Evolutionary conservation across 1,284 basidiomycete species (phyloP), one percentile per base, ranked within the genome.

Genomic region (Puccinia polysora): DNA sequence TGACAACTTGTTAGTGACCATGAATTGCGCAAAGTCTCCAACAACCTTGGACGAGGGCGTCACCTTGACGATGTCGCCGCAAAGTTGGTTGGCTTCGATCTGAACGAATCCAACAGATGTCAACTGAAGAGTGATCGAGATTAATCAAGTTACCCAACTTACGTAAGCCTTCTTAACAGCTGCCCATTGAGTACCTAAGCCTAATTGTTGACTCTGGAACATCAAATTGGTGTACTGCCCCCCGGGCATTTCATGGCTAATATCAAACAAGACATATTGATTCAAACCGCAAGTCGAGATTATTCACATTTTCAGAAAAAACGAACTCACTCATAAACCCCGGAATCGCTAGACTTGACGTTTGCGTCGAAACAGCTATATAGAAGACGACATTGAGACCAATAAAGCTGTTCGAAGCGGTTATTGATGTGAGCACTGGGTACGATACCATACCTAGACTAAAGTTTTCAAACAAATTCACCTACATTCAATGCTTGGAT

Each of bases 221-320:
- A 81, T 81, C 73, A 81, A 76, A 78, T 82, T 82, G 71, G 81
- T 82, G 78, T 82, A 82, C 77, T 82, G 81, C 6, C 94, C 95
- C 81, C 96, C 96, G 65, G 96, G 96, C 96, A 99, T 99, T 83
- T 98, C 94, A 83, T 98, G 96, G 80, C 95, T 94, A 80, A 97
- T 98, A 74, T 97, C 94, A 82, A 90, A 93, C 53, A 43, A 38
- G 32, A 1, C 14, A n/a, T 6, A 34, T 32, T 6, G 30, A 2
- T 25, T 15, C 6, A 1, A 1, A 25, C n/a, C 2, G n/a, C 50
- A 25, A 38, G 18, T 28, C 25, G 20, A 15, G 23, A n/a, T n/a
- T n/a, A n/a, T n/a, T n/a, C n/a, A n/a, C n/a, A n/a, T n/a, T n/a
- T n/a, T n/a, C n/a, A n/a, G n/a, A n/a, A n/a, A n/a, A n/a, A n/a